phyloP scores from a whole-genome alignment of 371 early-diverging fungal species.

The Apophysomyces variabilis region DNA sequence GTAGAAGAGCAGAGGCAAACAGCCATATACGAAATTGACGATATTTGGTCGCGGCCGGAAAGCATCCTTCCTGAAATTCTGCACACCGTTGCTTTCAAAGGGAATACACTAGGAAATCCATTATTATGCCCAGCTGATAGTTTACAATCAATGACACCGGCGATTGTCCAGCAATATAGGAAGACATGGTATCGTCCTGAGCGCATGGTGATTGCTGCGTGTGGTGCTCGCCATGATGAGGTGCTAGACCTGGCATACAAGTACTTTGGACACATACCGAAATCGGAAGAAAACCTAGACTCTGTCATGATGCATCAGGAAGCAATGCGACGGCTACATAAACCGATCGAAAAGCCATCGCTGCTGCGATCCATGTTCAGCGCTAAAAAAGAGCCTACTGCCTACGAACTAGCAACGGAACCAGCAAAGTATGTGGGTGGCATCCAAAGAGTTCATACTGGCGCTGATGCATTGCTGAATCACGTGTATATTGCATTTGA shows the following conservation, averaged over 20 bases:
- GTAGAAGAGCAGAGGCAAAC: slow-evolving; percentile 82
- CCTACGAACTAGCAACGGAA: slow-evolving; percentile 46
- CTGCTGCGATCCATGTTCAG: neutral
- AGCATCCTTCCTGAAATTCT: slow-evolving; percentile 86
- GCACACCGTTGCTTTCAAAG: slow-evolving; percentile 83
- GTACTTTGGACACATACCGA: slow-evolving; percentile 67
- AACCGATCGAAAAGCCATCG: slow-evolving; percentile 12
- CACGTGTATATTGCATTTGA: slow-evolving; percentile 92
- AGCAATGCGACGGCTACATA: slow-evolving; percentile 30
- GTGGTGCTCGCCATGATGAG: slow-evolving; percentile 86
- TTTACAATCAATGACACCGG: slow-evolving; percentile 70
- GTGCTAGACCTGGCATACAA: slow-evolving; percentile 74
- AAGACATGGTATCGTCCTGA: slow-evolving; percentile 87
- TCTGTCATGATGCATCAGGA: slow-evolving; percentile 41
- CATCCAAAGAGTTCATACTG: slow-evolving; percentile 65
- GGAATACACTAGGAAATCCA: slow-evolving; percentile 86
- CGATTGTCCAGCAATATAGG: slow-evolving; percentile 70
- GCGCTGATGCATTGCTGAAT: slow-evolving; percentile 71
- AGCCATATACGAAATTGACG: slow-evolving; percentile 85
- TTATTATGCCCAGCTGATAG: slow-evolving; percentile 75
- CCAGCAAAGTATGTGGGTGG: slow-evolving; percentile 87
- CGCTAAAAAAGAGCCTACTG: slow-evolving; percentile 11
- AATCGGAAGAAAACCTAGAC: slow-evolving; percentile 36
- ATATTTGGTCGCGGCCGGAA: slow-evolving; percentile 84
- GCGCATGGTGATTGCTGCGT: slow-evolving; percentile 88